Evolutionary conservation across 441 rosid genomes (phyloP).

Genomic region (Isatis lusitanica): DNA sequence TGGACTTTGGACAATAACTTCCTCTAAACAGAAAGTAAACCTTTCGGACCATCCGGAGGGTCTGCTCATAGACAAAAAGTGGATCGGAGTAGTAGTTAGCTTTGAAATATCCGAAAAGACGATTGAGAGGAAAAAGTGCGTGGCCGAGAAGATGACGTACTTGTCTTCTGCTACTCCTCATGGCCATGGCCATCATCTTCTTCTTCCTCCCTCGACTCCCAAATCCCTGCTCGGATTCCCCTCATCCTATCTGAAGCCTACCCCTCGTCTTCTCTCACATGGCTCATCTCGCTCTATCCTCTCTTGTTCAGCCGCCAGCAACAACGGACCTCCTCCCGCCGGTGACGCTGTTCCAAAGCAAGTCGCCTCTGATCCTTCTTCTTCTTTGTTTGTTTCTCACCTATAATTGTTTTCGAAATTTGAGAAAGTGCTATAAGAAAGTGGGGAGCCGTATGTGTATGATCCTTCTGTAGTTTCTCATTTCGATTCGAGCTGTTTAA

Average conservation of each 20-base stretch:
- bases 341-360: constrained; percentile 54
- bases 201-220: constrained; percentile 25
- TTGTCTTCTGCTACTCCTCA: constrained; percentile 20
- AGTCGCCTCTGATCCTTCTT: neutral
- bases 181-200: constrained; percentile 26
- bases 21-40: neutral
- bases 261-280: constrained; percentile 11
- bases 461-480: neutral
- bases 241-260: constrained; percentile 7
- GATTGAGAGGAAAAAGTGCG: neutral
- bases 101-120: constrained; percentile 9
- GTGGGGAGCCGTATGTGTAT: neutral
- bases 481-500: neutral
- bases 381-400: neutral
- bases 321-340: constrained; percentile 41
- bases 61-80: neutral
- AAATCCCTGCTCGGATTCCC: constrained; percentile 23
- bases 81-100: neutral
- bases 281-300: constrained; percentile 24
- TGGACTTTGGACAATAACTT: too few relatives aligned
- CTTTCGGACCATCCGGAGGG: neutral
- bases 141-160: constrained; percentile 25
- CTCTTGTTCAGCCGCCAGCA: constrained; percentile 46
- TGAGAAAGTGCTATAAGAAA: neutral
- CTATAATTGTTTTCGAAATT: neutral